phyloP scores from a whole-genome alignment of 805 yeast genomes.

The Kazachstania africana region DNA sequence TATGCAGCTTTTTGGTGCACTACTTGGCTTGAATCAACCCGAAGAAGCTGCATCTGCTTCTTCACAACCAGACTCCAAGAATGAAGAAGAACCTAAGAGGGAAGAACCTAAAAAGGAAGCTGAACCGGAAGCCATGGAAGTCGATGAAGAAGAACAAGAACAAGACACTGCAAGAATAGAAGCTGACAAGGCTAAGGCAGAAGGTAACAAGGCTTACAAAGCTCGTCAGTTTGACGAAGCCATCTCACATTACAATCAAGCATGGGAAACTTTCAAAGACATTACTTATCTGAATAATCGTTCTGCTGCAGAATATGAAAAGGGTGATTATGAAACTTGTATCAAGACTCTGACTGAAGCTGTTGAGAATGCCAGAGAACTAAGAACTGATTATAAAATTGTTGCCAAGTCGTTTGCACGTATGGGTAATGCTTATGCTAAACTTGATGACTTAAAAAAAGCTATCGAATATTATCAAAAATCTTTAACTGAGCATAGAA shows the following conservation, averaged over 20 bases:
- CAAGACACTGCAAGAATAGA: constrained; percentile 30
- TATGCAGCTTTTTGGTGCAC: constrained; percentile 77
- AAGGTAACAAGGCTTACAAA: constrained; percentile 82
- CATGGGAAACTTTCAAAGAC: constrained; percentile 72
- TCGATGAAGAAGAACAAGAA: constrained; percentile 28
- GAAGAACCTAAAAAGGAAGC: constrained; percentile 18
- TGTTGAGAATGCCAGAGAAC: constrained; percentile 78
- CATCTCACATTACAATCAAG: constrained; percentile 71
- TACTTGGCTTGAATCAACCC: constrained; percentile 60
- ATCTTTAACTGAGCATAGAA: constrained; percentile 93
- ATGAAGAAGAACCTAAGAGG: constrained; percentile 13
- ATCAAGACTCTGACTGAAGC: constrained; percentile 73
- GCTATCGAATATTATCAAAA: constrained; percentile 78
- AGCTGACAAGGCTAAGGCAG: constrained; percentile 65
- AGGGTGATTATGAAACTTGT: constrained; percentile 81
- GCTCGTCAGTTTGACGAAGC: constrained; percentile 86
- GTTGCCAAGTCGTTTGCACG: constrained; percentile 91
- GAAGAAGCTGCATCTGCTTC: constrained; percentile 20
- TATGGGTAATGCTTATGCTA: constrained; percentile 71
- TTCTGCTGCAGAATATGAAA: constrained; percentile 96
- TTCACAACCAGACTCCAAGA: constrained; percentile 6
- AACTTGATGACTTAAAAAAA: constrained; percentile 55
- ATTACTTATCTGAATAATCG: constrained; percentile 91
- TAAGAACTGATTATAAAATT: constrained; percentile 82
- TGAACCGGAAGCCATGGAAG: constrained; percentile 28